Evolutionary conservation across 805 yeast species (phyloP).

Genomic region (Sungouiozyma ichnusensis): DNA sequence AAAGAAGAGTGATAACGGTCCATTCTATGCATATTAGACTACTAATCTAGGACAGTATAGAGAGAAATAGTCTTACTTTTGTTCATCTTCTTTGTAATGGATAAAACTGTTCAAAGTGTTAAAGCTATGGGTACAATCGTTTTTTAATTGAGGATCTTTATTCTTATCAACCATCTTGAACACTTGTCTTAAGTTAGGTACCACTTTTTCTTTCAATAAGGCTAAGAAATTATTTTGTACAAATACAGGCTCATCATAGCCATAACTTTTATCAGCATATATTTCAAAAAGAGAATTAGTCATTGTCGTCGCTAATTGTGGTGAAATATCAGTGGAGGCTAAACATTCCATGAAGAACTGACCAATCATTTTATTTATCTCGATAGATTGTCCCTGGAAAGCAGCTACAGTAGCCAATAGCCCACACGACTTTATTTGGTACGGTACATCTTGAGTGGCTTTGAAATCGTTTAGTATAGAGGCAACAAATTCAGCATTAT

Average conservation of each 20-base stretch:
- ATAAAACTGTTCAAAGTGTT: constrained; percentile 65
- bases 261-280: constrained; percentile 60
- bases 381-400: constrained; percentile 33
- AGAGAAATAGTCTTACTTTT: constrained; percentile 4
- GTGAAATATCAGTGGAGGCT: constrained; percentile 13
- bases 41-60: too few relatives aligned
- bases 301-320: constrained; percentile 44
- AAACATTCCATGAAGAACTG: constrained; percentile 34
- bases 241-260: constrained; percentile 61
- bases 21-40: too few relatives aligned
- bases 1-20: too few relatives aligned
- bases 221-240: constrained; percentile 40
- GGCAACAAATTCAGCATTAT: constrained; percentile 22
- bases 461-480: constrained; percentile 14
- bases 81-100: constrained; percentile 53
- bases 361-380: constrained; percentile 36
- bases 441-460: constrained; percentile 27
- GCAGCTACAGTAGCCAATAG: constrained; percentile 43
- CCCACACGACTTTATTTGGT: constrained; percentile 33
- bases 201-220: constrained; percentile 31
- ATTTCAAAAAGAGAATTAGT: constrained; percentile 64
- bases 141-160: constrained; percentile 44
- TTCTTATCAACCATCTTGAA: constrained; percentile 62
- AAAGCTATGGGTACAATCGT: constrained; percentile 55
- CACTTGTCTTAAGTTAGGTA: constrained; percentile 39